phyloP scores from a whole-genome alignment of 2,329 filamentous ascomycete species.

The Sporothrix protearum region DNA sequence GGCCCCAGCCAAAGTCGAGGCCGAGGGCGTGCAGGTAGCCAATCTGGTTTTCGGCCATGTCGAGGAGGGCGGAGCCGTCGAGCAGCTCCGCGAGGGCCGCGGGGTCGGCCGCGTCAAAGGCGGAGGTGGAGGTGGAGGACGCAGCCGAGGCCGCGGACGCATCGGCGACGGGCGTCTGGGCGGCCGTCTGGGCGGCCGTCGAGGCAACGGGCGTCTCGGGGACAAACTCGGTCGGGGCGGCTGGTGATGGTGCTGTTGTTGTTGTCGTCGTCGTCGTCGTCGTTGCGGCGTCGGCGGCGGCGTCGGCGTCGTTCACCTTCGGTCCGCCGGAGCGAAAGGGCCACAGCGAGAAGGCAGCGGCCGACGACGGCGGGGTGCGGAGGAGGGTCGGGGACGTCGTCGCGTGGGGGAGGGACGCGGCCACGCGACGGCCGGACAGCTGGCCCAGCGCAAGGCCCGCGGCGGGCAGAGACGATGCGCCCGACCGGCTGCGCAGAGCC shows the following conservation, averaged over 20 bases:
- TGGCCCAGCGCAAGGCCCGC: slow-evolving; percentile 4
- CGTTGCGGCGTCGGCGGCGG: not conserved
- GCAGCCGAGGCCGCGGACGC: slow-evolving; percentile 26
- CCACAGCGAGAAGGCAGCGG: slow-evolving; percentile 28
- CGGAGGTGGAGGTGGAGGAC: slow-evolving; percentile 29
- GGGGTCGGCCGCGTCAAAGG: slow-evolving; percentile 26
- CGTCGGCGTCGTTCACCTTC: slow-evolving; percentile 10
- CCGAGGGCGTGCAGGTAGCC: slow-evolving; percentile 82
- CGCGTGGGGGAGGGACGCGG: not conserved
- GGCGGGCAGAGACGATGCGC: slow-evolving; percentile 7
- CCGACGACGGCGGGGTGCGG: slow-evolving; percentile 13
- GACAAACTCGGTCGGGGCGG: not conserved
- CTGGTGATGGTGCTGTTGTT: slow-evolving; percentile 14
- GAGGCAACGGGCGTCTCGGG: not conserved
- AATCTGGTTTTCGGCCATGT: slow-evolving; percentile 65
- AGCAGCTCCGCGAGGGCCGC: slow-evolving; percentile 31
- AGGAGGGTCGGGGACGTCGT: not conserved
- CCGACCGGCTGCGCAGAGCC: slow-evolving; percentile 29
- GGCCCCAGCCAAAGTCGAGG: slow-evolving; percentile 81
- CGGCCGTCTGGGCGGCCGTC: too few relatives aligned
- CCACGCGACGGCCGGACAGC: slow-evolving; percentile 23
- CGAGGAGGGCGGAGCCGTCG: slow-evolving; percentile 45
- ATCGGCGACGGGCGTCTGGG: slow-evolving; percentile 3
- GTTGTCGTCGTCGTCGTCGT: slow-evolving; percentile 5
- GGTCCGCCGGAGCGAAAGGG: slow-evolving; percentile 20